phyloP scores from a whole-genome alignment of 108 stramenopile genomes.

The Fragilaria crotonensis region DNA sequence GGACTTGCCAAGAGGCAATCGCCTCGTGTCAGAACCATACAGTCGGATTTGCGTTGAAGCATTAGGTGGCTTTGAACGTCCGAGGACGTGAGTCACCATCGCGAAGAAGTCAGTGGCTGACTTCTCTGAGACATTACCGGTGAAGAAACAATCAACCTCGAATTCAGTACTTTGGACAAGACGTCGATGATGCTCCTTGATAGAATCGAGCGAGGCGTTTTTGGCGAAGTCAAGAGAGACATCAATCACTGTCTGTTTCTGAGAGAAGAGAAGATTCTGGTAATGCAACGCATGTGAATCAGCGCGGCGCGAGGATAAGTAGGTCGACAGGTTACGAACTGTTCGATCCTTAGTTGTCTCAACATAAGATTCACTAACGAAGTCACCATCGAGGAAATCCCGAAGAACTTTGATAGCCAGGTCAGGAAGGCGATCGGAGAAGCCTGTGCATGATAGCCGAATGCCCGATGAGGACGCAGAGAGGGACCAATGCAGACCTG shows the following conservation, averaged over 20 bases:
- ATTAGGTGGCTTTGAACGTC: not conserved
- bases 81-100: constrained; percentile 19
- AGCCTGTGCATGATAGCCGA: constrained; percentile 56
- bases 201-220: constrained; percentile 27
- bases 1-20: constrained; percentile 48
- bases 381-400: constrained; percentile 30
- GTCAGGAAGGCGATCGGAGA: constrained; percentile 69
- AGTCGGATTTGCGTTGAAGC: constrained; percentile 1
- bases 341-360: constrained; percentile 52
- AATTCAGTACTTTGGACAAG: constrained; percentile 37
- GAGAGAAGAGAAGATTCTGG: constrained; percentile 49
- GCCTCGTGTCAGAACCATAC: constrained; percentile 7
- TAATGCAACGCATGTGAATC: constrained; percentile 69
- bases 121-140: constrained; percentile 62
- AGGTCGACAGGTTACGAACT: constrained; percentile 48
- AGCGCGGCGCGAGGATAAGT: constrained; percentile 59
- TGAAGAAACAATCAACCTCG: constrained; percentile 49
- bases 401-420: constrained; percentile 46
- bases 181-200: constrained; percentile 36
- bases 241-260: constrained; percentile 40
- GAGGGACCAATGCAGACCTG: constrained; percentile 63
- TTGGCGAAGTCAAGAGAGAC: constrained; percentile 31
- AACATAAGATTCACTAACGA: constrained; percentile 49
- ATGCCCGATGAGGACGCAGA: constrained; percentile 57
- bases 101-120: constrained; percentile 50